Evolutionary conservation across 2,329 filamentous ascomycete genomes (phyloP).

Genomic region (Beauveria caledonica): DNA sequence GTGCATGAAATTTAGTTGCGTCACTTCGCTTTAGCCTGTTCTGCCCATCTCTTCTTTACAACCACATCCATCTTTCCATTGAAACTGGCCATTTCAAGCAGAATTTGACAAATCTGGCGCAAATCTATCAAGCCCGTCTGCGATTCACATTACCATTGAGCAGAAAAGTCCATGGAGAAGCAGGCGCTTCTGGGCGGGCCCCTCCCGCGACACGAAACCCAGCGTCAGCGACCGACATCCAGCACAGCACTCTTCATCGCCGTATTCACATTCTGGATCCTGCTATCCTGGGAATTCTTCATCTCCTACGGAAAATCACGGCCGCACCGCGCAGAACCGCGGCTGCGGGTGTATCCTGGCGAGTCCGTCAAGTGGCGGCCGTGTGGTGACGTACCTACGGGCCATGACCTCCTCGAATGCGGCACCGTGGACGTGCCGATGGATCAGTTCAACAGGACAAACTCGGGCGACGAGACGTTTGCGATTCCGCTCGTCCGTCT

Average conservation of each 20-base stretch:
- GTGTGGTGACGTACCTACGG: conserved; percentile 31
- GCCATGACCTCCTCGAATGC: conserved; percentile 33
- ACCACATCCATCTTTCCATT: not conserved
- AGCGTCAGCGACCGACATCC: not conserved
- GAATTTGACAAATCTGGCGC: not conserved
- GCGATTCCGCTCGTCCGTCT: conserved; percentile 36
- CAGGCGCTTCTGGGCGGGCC: not conserved
- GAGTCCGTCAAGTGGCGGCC: conserved; percentile 30
- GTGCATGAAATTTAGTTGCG: not conserved
- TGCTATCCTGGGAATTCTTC: not conserved
- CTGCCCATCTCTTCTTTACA: not conserved
- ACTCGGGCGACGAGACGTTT: conserved; percentile 30
- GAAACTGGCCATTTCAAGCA: not conserved
- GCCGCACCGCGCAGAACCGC: not conserved
- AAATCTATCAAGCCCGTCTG: not conserved
- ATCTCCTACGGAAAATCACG: not conserved
- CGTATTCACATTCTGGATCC: not conserved
- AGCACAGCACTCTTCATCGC: not conserved
- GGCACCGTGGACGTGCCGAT: conserved; percentile 36
- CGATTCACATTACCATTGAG: not conserved
- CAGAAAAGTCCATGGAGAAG: not conserved
- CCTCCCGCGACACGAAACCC: not conserved
- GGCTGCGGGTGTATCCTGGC: conserved; percentile 19
- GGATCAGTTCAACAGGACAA: conserved; percentile 33
- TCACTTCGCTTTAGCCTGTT: not conserved